Conservation (phyloP, 148 eudicot genomes). For the Rhododendron ferrugineum region DNA sequence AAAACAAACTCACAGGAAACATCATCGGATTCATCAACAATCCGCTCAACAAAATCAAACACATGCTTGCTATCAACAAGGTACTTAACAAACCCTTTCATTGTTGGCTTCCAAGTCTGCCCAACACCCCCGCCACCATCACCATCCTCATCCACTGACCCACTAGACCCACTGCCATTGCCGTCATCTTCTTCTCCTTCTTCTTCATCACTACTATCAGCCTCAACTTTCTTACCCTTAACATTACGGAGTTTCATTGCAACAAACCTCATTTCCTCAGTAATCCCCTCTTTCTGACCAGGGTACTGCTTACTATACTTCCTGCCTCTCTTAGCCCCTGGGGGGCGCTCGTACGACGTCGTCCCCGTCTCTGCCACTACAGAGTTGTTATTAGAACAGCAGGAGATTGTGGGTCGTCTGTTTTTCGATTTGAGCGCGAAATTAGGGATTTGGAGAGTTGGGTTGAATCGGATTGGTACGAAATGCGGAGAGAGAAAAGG, state of each 20-base stretch:
- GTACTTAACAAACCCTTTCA: conserved; percentile 69
- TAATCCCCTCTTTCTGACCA: conserved; percentile 72
- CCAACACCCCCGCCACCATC: conserved; percentile 8
- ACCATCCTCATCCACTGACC: conserved; percentile 2
- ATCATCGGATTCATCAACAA: conserved; percentile 73
- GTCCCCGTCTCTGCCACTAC: background rate
- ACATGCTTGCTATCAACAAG: conserved; percentile 78
- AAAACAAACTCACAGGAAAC: conserved; percentile 66
- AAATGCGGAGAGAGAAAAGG: background rate
- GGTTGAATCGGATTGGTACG: background rate
- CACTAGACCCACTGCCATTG: conserved; percentile 6
- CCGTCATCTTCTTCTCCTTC: conserved; percentile 9
- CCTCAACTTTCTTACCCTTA: conserved; percentile 20
- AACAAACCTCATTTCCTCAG: conserved; percentile 88
- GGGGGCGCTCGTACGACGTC: conserved; percentile 25
- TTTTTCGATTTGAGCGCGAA: background rate
- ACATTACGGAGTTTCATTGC: conserved; percentile 76
- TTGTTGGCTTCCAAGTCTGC: conserved; percentile 56
- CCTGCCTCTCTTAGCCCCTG: conserved; percentile 42
- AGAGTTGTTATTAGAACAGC: background rate
- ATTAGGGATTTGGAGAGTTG: background rate
- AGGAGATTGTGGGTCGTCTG: background rate
- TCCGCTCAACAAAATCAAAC: conserved; percentile 61
- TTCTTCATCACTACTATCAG: background rate
- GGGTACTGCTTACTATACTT: conserved; percentile 73